Base-by-base conservation (phyloP, 805 yeast species). In the Wickerhamomyces sydowiorum region DNA sequence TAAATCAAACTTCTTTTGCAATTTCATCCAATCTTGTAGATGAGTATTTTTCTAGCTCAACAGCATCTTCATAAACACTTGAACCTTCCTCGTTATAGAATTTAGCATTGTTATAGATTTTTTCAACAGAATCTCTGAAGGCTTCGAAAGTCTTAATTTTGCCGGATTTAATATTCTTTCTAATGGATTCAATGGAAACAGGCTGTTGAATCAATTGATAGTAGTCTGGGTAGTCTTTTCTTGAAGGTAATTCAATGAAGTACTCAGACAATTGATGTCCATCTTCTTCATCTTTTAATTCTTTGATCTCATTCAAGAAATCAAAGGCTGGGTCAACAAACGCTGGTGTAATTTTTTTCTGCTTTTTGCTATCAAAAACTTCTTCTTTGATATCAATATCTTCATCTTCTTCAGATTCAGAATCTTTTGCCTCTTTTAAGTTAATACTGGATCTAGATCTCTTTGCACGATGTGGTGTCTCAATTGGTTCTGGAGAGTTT, bases 71-170 rank as follows among this genome's bases (percentile, higher is more conserved):
- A 54, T 80, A 86, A 18, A 91, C 91, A 55, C 86, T 69, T 1
- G 96, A 86, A 0, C 95, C 96, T 62, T 88, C 96, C 57, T 89
- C 95, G 54, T 91, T 91, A 62, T 88, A 90, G 38, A 79, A 78
- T 50, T 83, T 75, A 19, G 97, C 97, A 60, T 90, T 90, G 39
- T 80, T 74, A 60, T 82, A 89, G 81, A 91, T 87, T 41, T 76
- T 70, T 47, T 78, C 78, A 45, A 86, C 62, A 46, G 81, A 86
- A 39, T 74, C 80, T 42, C 76, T 63, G 25, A 82, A 70, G 23
- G 69, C 75, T 2, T 63, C 69, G 35, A 79, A 53, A 22, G 63
- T 56, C 25, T 62, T 69, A 48, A 78, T 76, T 10, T 68, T 65
- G 31, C 73, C 69, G n/a, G 66, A 70, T 45, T 71, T 69, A 37